Percentiles rank a stretch among this genome's conserved stretches.
phyloP scores from a whole-genome alignment of 2,329 filamentous ascomycete species.

The Torrubiella hemipterigena region DNA sequence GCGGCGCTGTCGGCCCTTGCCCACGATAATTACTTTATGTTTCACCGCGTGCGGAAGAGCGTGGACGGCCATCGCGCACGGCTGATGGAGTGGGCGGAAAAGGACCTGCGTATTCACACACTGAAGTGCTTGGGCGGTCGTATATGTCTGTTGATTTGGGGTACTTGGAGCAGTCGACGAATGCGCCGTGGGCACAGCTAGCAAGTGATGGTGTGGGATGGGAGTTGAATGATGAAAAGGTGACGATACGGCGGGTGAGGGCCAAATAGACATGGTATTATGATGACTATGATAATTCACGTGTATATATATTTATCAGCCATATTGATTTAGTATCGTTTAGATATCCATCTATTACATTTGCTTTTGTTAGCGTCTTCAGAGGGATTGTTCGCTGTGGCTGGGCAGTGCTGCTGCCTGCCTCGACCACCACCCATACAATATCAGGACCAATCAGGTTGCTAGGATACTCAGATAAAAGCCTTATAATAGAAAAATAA shows the following conservation, averaged over 20 bases:
- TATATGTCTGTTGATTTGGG: conserved; percentile 62
- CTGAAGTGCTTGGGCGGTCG: conserved; percentile 71
- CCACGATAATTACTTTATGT: conserved; percentile 72
- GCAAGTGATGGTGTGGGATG: conserved; percentile 68
- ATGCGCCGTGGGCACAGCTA: conserved; percentile 59
- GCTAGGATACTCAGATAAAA: no score
- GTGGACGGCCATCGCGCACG: conserved; percentile 73
- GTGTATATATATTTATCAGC: no score
- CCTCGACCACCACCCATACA: no score
- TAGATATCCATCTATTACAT: no score
- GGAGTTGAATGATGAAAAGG: conserved; percentile 60
- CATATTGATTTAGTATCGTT: no score
- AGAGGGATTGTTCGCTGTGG: no score
- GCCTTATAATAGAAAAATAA: no score
- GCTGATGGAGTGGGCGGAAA: conserved; percentile 72
- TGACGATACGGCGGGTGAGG: conserved; percentile 59
- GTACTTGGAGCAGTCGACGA: conserved; percentile 59
- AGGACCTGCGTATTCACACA: conserved; percentile 60
- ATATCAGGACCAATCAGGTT: no score
- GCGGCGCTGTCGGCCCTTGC: conserved; percentile 57
- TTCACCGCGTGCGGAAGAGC: conserved; percentile 56
- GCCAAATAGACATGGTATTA: no score
- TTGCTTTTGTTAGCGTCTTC: no score
- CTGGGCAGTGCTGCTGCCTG: no score
- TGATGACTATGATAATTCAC: no score